phyloP scores from a whole-genome alignment of 768 basidiomycete species.

The Mycena albidolilacea region DNA sequence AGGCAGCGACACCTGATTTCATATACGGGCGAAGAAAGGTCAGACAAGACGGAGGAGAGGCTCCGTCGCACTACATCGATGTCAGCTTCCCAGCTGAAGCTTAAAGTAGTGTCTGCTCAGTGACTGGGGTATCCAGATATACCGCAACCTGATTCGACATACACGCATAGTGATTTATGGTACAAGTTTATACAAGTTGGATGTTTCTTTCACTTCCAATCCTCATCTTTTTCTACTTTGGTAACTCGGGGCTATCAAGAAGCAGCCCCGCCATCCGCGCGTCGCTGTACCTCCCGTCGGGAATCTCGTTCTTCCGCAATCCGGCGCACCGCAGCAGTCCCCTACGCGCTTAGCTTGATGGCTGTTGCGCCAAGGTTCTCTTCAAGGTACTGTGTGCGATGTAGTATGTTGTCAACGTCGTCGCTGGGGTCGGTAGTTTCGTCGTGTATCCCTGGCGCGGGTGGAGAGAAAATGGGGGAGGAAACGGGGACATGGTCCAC shows the following conservation, averaged over 20 bases:
- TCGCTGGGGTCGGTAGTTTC: no score
- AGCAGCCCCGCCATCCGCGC: constrained; percentile 19
- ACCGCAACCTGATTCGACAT: no score
- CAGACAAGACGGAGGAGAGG: constrained; percentile 1
- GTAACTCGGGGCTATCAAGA: constrained; percentile 34
- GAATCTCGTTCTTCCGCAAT: constrained; percentile 48
- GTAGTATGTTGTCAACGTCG: no score
- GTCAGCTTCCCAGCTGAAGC: neutral
- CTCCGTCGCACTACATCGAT: neutral
- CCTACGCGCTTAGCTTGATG: constrained; percentile 47
- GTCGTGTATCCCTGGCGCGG: no score
- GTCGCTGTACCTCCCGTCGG: constrained; percentile 22
- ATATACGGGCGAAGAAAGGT: constrained; percentile 20
- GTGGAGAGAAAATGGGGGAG: no score
- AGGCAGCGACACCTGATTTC: neutral
- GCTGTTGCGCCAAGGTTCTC: constrained; percentile 49
- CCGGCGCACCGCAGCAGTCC: constrained; percentile 45
- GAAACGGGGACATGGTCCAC: no score
- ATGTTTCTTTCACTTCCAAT: neutral
- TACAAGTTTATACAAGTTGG: neutral
- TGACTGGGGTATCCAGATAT: no score
- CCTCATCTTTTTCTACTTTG: constrained; percentile 20
- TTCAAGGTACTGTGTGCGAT: constrained; percentile 47
- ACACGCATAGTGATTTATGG: no score
- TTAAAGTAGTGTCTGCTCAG: no score